Percentiles rank a stretch among this genome's conserved stretches.
These are phyloP conservation scores for Vitis amurensis DNA, from an alignment of 164 flowering plant species.

Conservation along the genomic window DNA sequence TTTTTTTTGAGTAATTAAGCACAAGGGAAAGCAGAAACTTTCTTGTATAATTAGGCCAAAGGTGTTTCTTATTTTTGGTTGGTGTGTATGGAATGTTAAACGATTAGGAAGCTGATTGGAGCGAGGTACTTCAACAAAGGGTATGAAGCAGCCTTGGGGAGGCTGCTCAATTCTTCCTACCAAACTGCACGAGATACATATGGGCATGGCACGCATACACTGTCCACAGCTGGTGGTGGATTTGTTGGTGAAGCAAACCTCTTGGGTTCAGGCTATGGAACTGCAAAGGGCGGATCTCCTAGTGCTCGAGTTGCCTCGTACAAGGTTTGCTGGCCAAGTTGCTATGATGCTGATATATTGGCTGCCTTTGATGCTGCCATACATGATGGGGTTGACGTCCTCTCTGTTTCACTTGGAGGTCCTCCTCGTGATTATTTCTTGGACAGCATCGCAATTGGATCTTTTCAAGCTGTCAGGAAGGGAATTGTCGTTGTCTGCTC, in stretches of 20 bases:
- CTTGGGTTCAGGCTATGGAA: conserved; percentile 14
- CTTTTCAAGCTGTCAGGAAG: conserved; percentile 25
- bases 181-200: not conserved
- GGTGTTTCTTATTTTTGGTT: too few species aligned
- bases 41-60: too few species aligned
- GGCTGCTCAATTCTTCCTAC: not conserved
- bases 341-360: conserved; percentile 17
- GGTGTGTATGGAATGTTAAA: too few species aligned
- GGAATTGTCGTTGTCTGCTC: conserved; percentile 24
- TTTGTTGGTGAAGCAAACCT: conserved; percentile 7
- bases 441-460: conserved; percentile 12
- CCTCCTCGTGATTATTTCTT: not conserved
- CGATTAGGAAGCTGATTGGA: too few species aligned
- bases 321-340: conserved; percentile 28
- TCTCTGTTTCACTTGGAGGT: conserved; percentile 18
- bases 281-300: conserved; percentile 22
- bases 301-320: conserved; percentile 19
- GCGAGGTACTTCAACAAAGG: not conserved
- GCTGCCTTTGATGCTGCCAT: conserved; percentile 27
- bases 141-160: not conserved
- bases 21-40: too few species aligned
- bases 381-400: conserved; percentile 27
- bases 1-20: too few species aligned
- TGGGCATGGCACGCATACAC: too few species aligned
- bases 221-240: too few species aligned